Conservation (phyloP, 2,329 filamentous ascomycete genomes). For the Stagonosporopsis vannaccii region DNA sequence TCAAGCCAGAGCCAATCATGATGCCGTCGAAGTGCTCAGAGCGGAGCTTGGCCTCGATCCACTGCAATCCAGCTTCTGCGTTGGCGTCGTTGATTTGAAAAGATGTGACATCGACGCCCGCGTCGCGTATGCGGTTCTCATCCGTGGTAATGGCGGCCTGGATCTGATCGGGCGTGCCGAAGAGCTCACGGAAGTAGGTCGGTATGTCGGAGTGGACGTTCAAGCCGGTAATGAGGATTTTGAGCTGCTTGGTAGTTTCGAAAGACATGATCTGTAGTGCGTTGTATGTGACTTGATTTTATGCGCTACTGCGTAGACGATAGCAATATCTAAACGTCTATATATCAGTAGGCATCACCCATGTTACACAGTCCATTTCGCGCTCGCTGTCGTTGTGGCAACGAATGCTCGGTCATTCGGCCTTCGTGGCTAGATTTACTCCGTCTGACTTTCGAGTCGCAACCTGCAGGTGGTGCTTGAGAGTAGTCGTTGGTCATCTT, state of each 20-base stretch:
- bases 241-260: neutral
- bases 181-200: slow-evolving; percentile 1
- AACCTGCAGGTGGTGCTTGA: too few species aligned
- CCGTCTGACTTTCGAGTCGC: neutral
- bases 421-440: too few species aligned
- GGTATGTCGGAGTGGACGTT: slow-evolving; percentile 1
- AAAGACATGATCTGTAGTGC: neutral
- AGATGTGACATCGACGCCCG: neutral
- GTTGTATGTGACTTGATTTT: neutral
- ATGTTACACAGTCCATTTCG: neutral
- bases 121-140: slow-evolving; percentile 1
- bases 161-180: slow-evolving; percentile 6
- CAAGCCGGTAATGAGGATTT: slow-evolving; percentile 2
- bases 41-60: neutral
- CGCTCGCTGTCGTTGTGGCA: neutral
- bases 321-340: too few species aligned
- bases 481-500: neutral
- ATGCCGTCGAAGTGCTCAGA: slow-evolving; percentile 1
- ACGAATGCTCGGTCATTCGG: neutral
- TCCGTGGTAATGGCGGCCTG: slow-evolving; percentile 4
- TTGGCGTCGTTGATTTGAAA: slow-evolving; percentile 1
- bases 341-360: neutral
- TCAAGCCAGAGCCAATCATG: neutral
- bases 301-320: neutral
- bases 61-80: neutral